Conservation (phyloP, 768 basidiomycete species). For the Tulasnella sp. region DNA sequence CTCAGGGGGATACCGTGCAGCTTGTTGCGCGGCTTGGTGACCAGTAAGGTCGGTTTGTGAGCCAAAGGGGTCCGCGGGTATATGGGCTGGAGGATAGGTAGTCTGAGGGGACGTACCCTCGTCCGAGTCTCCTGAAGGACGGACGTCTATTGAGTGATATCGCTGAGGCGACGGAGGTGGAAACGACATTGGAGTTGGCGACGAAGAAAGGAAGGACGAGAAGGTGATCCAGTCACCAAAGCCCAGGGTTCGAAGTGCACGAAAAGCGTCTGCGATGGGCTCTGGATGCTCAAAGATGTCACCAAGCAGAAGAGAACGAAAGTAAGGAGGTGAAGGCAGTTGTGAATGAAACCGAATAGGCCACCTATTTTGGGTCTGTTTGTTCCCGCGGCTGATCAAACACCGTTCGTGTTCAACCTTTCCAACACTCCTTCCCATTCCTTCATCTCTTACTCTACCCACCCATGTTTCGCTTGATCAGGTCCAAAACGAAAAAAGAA, state of each 20-base stretch:
- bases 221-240: background rate
- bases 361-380: background rate
- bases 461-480: conserved; percentile 17
- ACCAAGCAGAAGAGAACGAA: background rate
- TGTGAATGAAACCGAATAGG: background rate
- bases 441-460: background rate
- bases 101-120: conserved; percentile 16
- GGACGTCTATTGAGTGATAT: conserved; percentile 28
- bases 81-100: conserved; percentile 16
- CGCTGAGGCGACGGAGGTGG: conserved; percentile 4
- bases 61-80: conserved; percentile 21
- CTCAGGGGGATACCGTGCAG: conserved; percentile 2
- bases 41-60: conserved; percentile 24
- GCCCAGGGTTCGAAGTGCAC: background rate
- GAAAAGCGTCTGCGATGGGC: background rate
- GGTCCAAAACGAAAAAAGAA: conserved; percentile 22
- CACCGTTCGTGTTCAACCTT: background rate
- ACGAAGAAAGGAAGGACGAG: background rate
- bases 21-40: background rate
- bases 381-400: conserved; percentile 18
- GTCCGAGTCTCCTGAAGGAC: conserved; percentile 26
- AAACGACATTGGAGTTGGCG: conserved; percentile 18
- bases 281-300: background rate
- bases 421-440: background rate
- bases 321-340: background rate